phyloP scores from a whole-genome alignment of 805 yeast species.

The Candida silvatica region DNA sequence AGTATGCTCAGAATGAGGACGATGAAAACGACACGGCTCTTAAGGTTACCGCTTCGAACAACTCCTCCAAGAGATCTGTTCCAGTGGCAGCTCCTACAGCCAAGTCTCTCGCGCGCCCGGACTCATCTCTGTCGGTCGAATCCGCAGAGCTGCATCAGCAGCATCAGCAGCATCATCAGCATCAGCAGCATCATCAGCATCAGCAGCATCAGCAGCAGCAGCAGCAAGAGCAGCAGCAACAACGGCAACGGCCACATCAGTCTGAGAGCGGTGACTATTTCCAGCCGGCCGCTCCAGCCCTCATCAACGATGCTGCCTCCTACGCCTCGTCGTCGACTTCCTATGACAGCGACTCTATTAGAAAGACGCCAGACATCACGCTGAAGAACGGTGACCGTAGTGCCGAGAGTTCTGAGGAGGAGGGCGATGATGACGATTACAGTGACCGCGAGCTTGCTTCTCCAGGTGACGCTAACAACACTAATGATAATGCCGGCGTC shows the following conservation, averaged over 20 bases:
- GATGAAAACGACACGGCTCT: slow-evolving; percentile 5
- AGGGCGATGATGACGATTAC: background rate
- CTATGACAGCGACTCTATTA: slow-evolving; percentile 3
- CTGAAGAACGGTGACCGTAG: background rate
- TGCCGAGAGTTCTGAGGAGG: background rate
- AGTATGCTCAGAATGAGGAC: slow-evolving; percentile 6
- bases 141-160: background rate
- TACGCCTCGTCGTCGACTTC: slow-evolving; percentile 3
- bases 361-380: slow-evolving; percentile 4
- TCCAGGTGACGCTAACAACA: background rate
- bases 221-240: background rate
- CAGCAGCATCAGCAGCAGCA: background rate
- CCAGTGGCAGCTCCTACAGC: background rate
- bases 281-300: slow-evolving; percentile 2
- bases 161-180: background rate
- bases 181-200: background rate
- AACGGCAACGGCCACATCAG: too few relatives aligned
- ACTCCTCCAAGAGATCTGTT: background rate
- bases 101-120: background rate
- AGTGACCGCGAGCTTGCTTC: background rate
- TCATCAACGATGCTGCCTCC: slow-evolving; percentile 2
- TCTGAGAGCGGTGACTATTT: too few relatives aligned
- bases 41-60: background rate
- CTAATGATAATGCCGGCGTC: background rate
- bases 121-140: background rate